Base-by-base conservation (phyloP, 2,329 filamentous ascomycete genomes). In the Beauveria pseudobassiana region DNA sequence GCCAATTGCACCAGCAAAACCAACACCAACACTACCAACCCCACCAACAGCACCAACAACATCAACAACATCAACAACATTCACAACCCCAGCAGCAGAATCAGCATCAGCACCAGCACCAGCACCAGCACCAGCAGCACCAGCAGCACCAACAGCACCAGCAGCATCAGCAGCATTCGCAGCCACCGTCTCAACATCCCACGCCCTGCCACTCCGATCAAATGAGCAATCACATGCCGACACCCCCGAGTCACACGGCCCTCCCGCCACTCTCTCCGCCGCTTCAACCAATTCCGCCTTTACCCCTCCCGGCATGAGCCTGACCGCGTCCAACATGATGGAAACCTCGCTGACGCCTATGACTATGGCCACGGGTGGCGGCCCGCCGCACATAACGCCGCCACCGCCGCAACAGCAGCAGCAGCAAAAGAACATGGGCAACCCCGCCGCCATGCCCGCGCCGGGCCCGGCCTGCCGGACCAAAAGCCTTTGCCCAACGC, bases 401-500 rank as follows among this genome's bases (percentile, higher is more conserved):
- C 67, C 70, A 8, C 34, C 30, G 30, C 30, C 34, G 34, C 34
- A 1, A 6, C 28, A 34, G 30, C 30, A 38, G 34, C 34, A 38
- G 12, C 34, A 38, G 5, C 69, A 68, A 28, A 72, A 70, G 64
- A 67, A 65, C 48, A 60, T 65, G 55, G 50, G 43, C n/a, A 68
- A 74, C 34, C 78, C 80, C 63, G 72, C 75, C 38, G 75, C 79
- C 20, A 77, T 76, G 14, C 69, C 77, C 69, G 73, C 9, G 71
- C 74, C 9, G 71, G 72, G 3, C 75, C 77, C 58, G 65, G 62
- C 63, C 63, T 63, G 62, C 68, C 68, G 20, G 75, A 74, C 24
- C 78, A 77, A 62, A 75, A 79, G 46, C 78, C 77, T 4, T 69
- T 81, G 1, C 75, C 81, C 24, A 74, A 73, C 3, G 65, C 75